These are phyloP conservation scores for Penicillium maclennaniae DNA, from an alignment of 495 filamentous ascomycete genomes.

Conservation along the genomic window DNA sequence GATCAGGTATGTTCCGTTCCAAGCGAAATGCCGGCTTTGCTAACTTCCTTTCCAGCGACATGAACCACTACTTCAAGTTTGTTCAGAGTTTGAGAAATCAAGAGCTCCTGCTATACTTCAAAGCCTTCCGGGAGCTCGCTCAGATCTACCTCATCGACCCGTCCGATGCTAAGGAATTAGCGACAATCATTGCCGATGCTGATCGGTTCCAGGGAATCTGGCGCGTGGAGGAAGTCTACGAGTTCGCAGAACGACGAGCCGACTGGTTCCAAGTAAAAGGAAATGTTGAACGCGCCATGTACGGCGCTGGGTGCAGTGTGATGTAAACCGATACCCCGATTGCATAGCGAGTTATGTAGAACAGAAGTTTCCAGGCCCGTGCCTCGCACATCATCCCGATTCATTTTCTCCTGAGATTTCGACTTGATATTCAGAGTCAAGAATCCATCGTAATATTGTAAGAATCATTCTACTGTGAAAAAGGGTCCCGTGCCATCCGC, in stretches of 20 bases:
- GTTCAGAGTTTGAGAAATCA: slow-evolving; percentile 75
- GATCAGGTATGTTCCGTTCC: slow-evolving; percentile 57
- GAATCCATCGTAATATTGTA: neutral
- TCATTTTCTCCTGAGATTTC: neutral
- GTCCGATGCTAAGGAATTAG: slow-evolving; percentile 88
- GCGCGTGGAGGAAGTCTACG: slow-evolving; percentile 92
- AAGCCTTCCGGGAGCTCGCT: slow-evolving; percentile 82
- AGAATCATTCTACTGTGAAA: neutral
- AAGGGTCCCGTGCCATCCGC: neutral
- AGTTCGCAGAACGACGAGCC: slow-evolving; percentile 88
- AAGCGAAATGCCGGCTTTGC: neutral
- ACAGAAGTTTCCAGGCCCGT: slow-evolving; percentile 5
- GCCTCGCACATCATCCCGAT: neutral
- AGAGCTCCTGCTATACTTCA: slow-evolving; percentile 83
- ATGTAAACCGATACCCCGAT: slow-evolving; percentile 57
- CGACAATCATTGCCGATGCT: slow-evolving; percentile 87
- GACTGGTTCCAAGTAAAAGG: slow-evolving; percentile 89
- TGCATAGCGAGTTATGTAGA: slow-evolving; percentile 23
- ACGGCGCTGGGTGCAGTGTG: slow-evolving; percentile 82
- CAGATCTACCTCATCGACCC: slow-evolving; percentile 94
- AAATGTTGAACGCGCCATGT: slow-evolving; percentile 95
- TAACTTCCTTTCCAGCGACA: slow-evolving; percentile 58
- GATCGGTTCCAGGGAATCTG: slow-evolving; percentile 90
- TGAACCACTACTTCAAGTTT: slow-evolving; percentile 89
- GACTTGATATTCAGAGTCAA: neutral